Base-by-base conservation (phyloP, 805 yeast genomes). In the Pichia insulana region DNA sequence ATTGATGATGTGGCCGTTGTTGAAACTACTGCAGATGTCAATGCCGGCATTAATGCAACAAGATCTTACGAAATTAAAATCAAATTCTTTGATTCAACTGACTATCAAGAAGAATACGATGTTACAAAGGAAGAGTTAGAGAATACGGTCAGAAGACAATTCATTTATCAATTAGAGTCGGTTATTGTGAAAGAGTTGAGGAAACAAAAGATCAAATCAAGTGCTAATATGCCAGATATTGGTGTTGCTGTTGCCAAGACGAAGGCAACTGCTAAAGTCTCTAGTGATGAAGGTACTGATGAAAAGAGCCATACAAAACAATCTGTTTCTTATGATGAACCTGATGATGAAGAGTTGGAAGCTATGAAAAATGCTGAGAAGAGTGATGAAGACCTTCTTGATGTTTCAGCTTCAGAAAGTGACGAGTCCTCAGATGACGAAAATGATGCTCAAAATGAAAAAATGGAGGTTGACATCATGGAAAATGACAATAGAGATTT, bases 291-390 rank as follows among this genome's bases (percentile, higher is more conserved):
- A 18, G 62, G 54, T 15, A 50, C 62, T 8, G 81, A 72, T 47
- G 64, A 72, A 46, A 74, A 69, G 50, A 65, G 72, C 41, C 81
- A 80, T 51, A 70, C 79, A 31, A 86, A 87, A 54, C 95, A 89
- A 65, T 80, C 95, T 15, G 90, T 84, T 32, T 87, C 96, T 2
- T 87, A 87, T 54, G 97, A 89, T 50, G 95, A 78, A 13, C 96
- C 96, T 28, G 97, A 89, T 64, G 97, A 89, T 49, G 97, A 87
- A 26, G 97, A 89, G 58, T 69, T 85, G 47, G 97, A 87, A 60
- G 84, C 85, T 40, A 84, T 86, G 89, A 80, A 80, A 64, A 74
- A 73, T 55, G 95, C 84, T 39, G 90, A 83, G 61, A 76, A 81
- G 53, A 78, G 89, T 33, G 78, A 80, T 45, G 87, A 78, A 49